These are phyloP conservation scores for Neoboletus magnificus DNA, from an alignment of 768 basidiomycete species.

Conservation along the genomic window DNA sequence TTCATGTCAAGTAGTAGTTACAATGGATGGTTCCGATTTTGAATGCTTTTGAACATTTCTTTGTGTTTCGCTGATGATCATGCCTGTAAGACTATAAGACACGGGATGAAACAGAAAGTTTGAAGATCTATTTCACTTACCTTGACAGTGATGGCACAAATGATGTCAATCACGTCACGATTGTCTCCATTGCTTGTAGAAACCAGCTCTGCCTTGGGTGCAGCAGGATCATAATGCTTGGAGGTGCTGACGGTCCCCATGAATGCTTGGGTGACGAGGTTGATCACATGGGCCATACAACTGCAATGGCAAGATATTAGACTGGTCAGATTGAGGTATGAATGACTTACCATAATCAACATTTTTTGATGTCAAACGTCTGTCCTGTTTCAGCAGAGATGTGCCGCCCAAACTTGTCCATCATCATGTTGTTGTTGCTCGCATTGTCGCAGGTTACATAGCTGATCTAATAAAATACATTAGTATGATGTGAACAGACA, in stretches of 20 bases:
- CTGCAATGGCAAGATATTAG: neutral
- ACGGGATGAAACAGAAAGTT: neutral
- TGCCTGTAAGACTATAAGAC: neutral
- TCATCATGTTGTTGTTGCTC: neutral
- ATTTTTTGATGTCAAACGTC: neutral
- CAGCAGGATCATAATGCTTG: neutral
- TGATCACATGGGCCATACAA: neutral
- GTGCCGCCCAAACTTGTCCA: neutral
- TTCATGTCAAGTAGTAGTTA: neutral
- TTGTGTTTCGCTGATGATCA: neutral
- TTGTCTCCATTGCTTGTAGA: neutral
- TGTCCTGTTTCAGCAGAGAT: neutral
- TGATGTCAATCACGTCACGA: neutral
- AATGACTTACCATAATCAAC: neutral
- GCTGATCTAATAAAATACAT: neutral
- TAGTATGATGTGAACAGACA: too few species aligned
- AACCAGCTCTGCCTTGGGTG: neutral
- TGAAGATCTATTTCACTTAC: neutral
- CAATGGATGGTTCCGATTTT: too few species aligned
- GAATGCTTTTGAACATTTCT: too few species aligned
- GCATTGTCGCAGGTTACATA: too few species aligned
- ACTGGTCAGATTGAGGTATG: neutral
- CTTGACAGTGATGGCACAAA: neutral
- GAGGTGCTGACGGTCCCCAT: neutral
- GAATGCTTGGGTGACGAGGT: too few species aligned